Evolutionary conservation across 352 stramenopile species (phyloP), one percentile per base, ranked within the genome.

Genomic region (Thraustochytrium sp.): DNA sequence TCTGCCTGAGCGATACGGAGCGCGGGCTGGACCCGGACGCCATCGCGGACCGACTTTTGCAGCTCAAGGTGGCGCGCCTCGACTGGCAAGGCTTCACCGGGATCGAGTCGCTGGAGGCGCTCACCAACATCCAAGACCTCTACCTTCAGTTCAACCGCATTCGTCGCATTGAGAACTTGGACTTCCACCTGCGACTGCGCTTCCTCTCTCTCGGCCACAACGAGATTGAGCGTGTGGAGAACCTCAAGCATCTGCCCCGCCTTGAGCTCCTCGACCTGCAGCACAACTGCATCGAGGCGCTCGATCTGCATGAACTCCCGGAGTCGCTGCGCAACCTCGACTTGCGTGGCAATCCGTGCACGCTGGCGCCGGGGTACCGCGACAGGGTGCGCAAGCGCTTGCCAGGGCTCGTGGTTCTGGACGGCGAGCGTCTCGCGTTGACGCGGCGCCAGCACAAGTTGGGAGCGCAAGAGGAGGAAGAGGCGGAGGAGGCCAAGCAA

Each of bases 1-100:
- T 75, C 5, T 75, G 62, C 44, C 37, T 75, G 38, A 51, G 11
- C 36, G 44, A 75, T 8, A 37, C 38, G 44, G 40, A 75, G 16
- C 37, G 40, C 62, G 62, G 36, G 11, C 13, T 26, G 0, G 42
- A 77, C 36, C 40, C 65, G 11, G 51, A 80, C 31, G 51, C 68
- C 23, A 42, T 80, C 34, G 68, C 68, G 16, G 68, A 80, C 2
- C 76, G 63, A 31, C 53, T 80, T 0, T 44, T 80, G 16, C n/a
- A 64, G 1, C 18, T 80, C n/a, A 80, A 42, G 31, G 38, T 44
- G 23, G 68, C 68, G 26, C 42, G 68, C 1, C 68, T 80, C 18
- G 68, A 80, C 29, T 80, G 68, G 68, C 68, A 80, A 38, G 68
- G 68, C 37, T 80, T 80, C 34, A 80, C 68, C 5, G 53, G n/a